Conservation (phyloP, 768 basidiomycete genomes). For the Porpolomopsis calyptriformis region DNA sequence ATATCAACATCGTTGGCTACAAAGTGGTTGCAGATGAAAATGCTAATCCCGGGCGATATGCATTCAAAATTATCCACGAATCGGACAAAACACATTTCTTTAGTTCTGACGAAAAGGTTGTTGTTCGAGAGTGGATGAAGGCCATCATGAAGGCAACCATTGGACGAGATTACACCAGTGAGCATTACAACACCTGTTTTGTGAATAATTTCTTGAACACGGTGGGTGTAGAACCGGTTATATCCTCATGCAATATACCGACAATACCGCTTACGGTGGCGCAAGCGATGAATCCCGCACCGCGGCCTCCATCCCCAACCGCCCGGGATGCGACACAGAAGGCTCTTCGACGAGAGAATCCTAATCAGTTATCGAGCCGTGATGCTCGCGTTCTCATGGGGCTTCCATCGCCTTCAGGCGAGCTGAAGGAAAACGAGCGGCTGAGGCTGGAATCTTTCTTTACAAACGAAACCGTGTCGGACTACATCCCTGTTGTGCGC, state of each 20-base stretch:
- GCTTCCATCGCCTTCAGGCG: conserved; percentile 26
- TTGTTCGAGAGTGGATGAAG: conserved; percentile 99
- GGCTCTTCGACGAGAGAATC: conserved; percentile 76
- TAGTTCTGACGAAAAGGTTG: conserved; percentile 76
- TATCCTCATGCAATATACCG: conserved; percentile 93
- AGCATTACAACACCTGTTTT: conserved; percentile 17
- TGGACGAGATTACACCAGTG: conserved; percentile 83
- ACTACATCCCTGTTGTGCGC: conserved; percentile 7
- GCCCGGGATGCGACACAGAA: conserved; percentile 83
- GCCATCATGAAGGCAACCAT: conserved; percentile 99
- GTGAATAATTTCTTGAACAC: background rate
- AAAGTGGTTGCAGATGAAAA: conserved; percentile 90
- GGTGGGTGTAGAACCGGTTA: conserved; percentile 61
- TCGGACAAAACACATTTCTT: conserved; percentile 81
- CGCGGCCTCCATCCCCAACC: conserved; percentile 86
- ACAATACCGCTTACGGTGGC: conserved; percentile 93
- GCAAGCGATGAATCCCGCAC: conserved; percentile 93
- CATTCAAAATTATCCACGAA: conserved; percentile 90
- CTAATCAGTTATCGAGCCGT: conserved; percentile 67
- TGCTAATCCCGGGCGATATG: conserved; percentile 84
- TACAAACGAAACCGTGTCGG: conserved; percentile 25
- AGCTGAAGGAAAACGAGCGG: conserved; percentile 36
- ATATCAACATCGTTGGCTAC: conserved; percentile 84
- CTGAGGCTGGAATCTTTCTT: conserved; percentile 47
- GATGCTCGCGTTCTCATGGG: conserved; percentile 74